Conservation (phyloP, 495 filamentous ascomycete species). For the Parachaetomium inaequale region DNA sequence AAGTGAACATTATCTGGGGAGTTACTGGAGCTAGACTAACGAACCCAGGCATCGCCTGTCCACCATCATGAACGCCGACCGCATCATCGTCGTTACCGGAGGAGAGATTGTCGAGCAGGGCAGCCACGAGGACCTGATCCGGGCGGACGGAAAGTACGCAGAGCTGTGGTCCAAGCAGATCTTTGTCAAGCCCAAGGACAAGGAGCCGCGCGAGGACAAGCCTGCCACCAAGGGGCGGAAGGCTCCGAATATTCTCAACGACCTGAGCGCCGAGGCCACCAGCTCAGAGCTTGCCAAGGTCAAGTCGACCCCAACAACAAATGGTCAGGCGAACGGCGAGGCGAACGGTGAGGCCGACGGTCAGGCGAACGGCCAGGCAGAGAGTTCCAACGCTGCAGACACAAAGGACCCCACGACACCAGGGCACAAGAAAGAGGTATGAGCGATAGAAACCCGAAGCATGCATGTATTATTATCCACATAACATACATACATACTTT, state of each 20-base stretch:
- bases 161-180: slow-evolving; percentile 61
- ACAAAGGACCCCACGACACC: slow-evolving; percentile 25
- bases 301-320: slow-evolving; percentile 20
- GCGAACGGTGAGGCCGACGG: slow-evolving; percentile 5
- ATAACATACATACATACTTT: slow-evolving; percentile 34
- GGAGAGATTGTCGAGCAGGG: slow-evolving; percentile 64
- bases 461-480: slow-evolving; percentile 24
- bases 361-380: too few relatives aligned
- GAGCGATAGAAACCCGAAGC: slow-evolving; percentile 35
- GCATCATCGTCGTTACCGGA: slow-evolving; percentile 62
- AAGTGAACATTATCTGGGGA: slow-evolving; percentile 25
- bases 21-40: background rate
- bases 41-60: slow-evolving; percentile 56
- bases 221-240: slow-evolving; percentile 27
- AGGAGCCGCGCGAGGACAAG: slow-evolving; percentile 27
- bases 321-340: slow-evolving; percentile 7
- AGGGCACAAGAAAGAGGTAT: slow-evolving; percentile 48
- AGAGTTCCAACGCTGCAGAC: background rate
- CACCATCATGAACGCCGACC: slow-evolving; percentile 66
- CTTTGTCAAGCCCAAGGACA: slow-evolving; percentile 49
- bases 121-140: slow-evolving; percentile 58
- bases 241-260: slow-evolving; percentile 40
- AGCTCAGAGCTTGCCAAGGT: slow-evolving; percentile 38
- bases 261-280: slow-evolving; percentile 34
- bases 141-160: slow-evolving; percentile 55